These are phyloP conservation scores for Melampsora larici-populina DNA, from an alignment of 1,284 basidiomycete genomes.

Conservation along the genomic window DNA sequence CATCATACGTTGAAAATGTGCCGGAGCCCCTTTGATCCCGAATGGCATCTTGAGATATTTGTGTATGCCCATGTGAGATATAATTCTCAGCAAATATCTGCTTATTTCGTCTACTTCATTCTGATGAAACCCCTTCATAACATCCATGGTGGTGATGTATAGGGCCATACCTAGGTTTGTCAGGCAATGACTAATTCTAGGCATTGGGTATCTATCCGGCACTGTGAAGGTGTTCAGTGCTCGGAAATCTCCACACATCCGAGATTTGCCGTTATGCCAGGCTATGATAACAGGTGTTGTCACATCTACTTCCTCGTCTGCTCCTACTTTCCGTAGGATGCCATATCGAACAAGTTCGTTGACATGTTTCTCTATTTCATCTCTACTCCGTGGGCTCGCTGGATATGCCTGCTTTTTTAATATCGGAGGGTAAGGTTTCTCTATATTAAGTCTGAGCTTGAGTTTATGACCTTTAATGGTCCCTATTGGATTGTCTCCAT, in stretches of 20 bases:
- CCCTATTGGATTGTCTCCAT: slow-evolving; percentile 11
- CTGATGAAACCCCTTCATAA: slow-evolving; percentile 19
- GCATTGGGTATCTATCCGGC: not conserved
- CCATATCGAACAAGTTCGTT: not conserved
- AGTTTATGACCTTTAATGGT: not conserved
- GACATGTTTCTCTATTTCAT: not conserved
- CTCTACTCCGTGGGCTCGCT: slow-evolving; percentile 9
- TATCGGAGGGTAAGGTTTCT: slow-evolving; percentile 17
- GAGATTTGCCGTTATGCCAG: slow-evolving; percentile 10
- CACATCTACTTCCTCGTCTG: slow-evolving; percentile 21
- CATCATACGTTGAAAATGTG: not conserved
- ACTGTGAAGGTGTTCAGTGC: slow-evolving; percentile 12
- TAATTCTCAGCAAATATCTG: slow-evolving; percentile 9
- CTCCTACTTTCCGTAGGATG: too few relatives aligned
- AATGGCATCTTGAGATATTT: slow-evolving; percentile 8
- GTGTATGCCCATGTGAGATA: not conserved
- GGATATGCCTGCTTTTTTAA: slow-evolving; percentile 18
- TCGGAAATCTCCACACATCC: slow-evolving; percentile 9
- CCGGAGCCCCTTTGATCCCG: not conserved
- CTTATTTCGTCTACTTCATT: not conserved
- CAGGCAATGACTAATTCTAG: not conserved
- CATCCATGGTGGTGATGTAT: slow-evolving; percentile 13
- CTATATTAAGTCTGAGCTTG: not conserved
- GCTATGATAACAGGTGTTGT: slow-evolving; percentile 18
- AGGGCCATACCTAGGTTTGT: not conserved